Percentiles rank a stretch among this genome's conserved stretches.
Conservation (phyloP, 768 basidiomycete species). For the Auricularia cornea region DNA sequence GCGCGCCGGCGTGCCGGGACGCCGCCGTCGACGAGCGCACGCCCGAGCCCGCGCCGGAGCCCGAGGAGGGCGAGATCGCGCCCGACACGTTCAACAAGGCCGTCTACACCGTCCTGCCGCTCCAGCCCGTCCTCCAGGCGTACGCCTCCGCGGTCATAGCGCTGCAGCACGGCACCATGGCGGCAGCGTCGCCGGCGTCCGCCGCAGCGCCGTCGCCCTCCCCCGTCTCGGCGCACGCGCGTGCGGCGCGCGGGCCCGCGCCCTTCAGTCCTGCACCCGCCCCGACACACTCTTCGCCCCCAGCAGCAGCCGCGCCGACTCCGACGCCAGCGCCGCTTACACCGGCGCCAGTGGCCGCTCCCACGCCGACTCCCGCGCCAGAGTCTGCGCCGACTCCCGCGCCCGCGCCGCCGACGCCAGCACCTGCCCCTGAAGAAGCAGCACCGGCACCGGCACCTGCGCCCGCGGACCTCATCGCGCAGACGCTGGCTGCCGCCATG, state of each 20-base stretch:
- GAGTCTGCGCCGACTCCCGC: neutral
- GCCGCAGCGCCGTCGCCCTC: neutral
- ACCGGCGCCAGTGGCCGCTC: neutral
- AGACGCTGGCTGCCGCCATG: neutral
- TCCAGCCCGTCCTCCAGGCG: neutral
- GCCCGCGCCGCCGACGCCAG: neutral
- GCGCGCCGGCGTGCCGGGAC: neutral
- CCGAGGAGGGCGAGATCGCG: neutral
- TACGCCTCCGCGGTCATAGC: neutral
- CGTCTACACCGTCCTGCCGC: neutral
- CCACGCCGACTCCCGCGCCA: neutral
- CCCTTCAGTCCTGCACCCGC: too few species aligned
- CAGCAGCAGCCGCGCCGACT: neutral
- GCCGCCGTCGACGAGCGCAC: neutral
- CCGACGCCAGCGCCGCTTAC: neutral
- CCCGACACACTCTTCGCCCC: too few species aligned
- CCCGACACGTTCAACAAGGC: neutral
- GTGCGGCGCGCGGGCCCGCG: neutral
- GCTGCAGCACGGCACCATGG: neutral
- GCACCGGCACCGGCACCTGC: neutral
- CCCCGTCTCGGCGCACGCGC: neutral
- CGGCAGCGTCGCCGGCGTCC: neutral
- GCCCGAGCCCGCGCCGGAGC: neutral
- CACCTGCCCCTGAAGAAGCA: neutral
- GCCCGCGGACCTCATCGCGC: neutral